Conservation (phyloP, 1,284 basidiomycete genomes). For the Heterobasidion irregulare region DNA sequence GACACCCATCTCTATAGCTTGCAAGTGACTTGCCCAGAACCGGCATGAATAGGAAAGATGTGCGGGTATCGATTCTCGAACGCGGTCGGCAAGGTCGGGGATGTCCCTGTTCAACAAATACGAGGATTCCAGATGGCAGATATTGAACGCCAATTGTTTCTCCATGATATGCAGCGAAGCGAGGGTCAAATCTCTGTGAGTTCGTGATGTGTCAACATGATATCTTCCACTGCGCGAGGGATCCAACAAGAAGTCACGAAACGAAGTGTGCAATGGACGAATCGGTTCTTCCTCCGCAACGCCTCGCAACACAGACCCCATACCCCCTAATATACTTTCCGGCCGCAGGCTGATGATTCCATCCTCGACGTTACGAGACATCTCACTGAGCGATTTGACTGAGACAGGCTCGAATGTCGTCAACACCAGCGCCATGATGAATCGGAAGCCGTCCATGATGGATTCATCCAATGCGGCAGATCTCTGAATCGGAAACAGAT, state of each 20-base stretch:
- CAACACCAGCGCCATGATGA: background rate
- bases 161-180: background rate
- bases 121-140: background rate
- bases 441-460: background rate
- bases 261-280: background rate
- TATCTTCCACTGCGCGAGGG: background rate
- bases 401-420: background rate
- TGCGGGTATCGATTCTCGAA: background rate
- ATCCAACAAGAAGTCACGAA: background rate
- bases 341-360: background rate
- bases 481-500: background rate
- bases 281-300: background rate
- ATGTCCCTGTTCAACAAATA: background rate
- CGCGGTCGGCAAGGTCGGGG: background rate
- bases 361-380: background rate
- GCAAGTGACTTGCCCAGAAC: background rate
- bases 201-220: background rate
- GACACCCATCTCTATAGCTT: background rate
- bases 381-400: background rate
- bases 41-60: background rate
- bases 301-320: background rate
- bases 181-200: background rate
- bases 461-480: background rate
- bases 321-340: background rate
- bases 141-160: background rate